Percentiles rank a stretch among this genome's conserved stretches.
phyloP scores from a whole-genome alignment of 768 basidiomycete genomes.

The Podaxis sp. region DNA sequence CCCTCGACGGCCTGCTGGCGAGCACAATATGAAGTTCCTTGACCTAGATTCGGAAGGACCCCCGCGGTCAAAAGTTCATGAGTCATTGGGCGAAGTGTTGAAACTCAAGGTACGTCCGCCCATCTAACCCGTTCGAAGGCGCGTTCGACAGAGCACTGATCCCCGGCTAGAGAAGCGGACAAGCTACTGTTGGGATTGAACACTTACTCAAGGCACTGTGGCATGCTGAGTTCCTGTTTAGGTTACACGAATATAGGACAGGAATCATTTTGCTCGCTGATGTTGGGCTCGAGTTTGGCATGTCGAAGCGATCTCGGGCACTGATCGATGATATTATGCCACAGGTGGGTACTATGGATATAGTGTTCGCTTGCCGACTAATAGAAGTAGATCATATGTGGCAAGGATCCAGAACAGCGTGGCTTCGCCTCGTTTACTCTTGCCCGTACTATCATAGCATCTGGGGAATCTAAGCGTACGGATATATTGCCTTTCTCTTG shows the following conservation, averaged over 20 bases:
- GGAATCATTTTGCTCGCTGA: conserved; percentile 76
- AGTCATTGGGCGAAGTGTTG: conserved; percentile 44
- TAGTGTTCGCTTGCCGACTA: not conserved
- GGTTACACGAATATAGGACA: conserved; percentile 64
- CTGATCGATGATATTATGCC: conserved; percentile 81
- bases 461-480: conserved; percentile 47
- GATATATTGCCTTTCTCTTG: not conserved
- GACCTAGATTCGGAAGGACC: conserved; percentile 35
- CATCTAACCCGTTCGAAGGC: not conserved
- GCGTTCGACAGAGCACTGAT: not conserved
- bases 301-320: conserved; percentile 61
- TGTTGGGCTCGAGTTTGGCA: conserved; percentile 71
- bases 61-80: conserved; percentile 34
- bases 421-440: conserved; percentile 73
- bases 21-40: conserved; percentile 55
- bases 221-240: conserved; percentile 77
- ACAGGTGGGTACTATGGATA: conserved; percentile 46
- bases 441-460: conserved; percentile 71
- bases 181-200: conserved; percentile 61
- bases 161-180: conserved; percentile 54
- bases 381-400: conserved; percentile 55
- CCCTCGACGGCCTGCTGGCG: conserved; percentile 55
- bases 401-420: conserved; percentile 72
- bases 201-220: conserved; percentile 70
- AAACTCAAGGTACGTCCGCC: conserved; percentile 36